These are phyloP conservation scores for Chlamydomonas eustigma DNA, from an alignment of 139 green algal genomes.

Conservation along the genomic window DNA sequence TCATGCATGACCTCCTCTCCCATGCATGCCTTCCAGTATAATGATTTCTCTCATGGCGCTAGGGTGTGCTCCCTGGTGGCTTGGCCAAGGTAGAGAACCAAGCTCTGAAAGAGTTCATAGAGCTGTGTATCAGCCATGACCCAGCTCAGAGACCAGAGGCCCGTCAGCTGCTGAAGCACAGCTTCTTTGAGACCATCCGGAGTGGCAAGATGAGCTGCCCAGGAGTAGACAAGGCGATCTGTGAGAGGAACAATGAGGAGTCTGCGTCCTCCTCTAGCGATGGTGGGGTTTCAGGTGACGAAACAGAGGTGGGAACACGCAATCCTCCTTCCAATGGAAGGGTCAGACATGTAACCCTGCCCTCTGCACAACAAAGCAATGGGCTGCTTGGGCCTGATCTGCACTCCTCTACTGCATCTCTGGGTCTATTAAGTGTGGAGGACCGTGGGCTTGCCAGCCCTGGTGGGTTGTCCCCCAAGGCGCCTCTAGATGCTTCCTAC, in stretches of 20 bases:
- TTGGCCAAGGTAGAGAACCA: slow-evolving; percentile 71
- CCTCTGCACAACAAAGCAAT: too few relatives aligned
- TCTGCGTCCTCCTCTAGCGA: neutral
- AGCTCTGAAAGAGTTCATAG: slow-evolving; percentile 86
- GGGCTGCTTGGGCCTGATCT: too few relatives aligned
- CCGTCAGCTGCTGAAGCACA: slow-evolving; percentile 87
- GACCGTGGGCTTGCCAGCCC: too few relatives aligned
- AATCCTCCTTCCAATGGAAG: too few relatives aligned
- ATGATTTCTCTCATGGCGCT: slow-evolving; percentile 3
- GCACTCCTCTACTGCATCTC: too few relatives aligned
- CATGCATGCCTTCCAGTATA: neutral
- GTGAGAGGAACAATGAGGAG: slow-evolving; percentile 16
- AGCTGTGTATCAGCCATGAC: slow-evolving; percentile 75
- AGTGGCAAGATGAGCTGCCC: slow-evolving; percentile 30
- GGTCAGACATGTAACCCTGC: too few relatives aligned
- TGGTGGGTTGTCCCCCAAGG: too few relatives aligned
- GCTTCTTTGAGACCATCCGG: slow-evolving; percentile 81
- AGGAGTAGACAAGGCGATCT: slow-evolving; percentile 18
- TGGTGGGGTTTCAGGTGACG: neutral
- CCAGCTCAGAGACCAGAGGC: slow-evolving; percentile 68
- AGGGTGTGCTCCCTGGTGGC: slow-evolving; percentile 78
- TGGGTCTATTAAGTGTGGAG: too few relatives aligned
- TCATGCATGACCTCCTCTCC: neutral
- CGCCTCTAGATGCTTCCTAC: too few relatives aligned
- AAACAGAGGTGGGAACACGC: too few relatives aligned